These are phyloP conservation scores for Fusarium transvaalense DNA, from an alignment of 2,329 filamentous ascomycete species.

Conservation along the genomic window DNA sequence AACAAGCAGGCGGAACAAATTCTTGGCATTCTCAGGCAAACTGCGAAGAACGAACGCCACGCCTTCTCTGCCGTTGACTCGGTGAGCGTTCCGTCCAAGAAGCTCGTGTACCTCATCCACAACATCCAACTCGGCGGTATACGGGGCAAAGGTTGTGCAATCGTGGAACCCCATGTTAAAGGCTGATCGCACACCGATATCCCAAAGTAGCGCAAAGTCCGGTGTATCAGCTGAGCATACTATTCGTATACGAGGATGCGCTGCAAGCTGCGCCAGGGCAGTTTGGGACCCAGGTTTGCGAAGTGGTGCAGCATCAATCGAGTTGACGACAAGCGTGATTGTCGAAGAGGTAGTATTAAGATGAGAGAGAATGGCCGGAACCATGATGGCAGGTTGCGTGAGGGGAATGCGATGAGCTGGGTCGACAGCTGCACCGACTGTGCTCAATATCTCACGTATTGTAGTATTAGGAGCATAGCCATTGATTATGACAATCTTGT, in stretches of 20 bases:
- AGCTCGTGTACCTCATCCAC: conserved; percentile 93
- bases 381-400: conserved; percentile 75
- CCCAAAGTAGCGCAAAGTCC: conserved; percentile 90
- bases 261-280: conserved; percentile 80
- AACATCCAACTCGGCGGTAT: conserved; percentile 79
- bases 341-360: conserved; percentile 61
- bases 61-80: conserved; percentile 89
- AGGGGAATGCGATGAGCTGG: conserved; percentile 63
- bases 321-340: conserved; percentile 83
- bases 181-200: conserved; percentile 82
- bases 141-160: conserved; percentile 87
- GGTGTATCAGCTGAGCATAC: conserved; percentile 89
- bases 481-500: conserved; percentile 82
- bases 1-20: conserved; percentile 85
- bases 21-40: conserved; percentile 91
- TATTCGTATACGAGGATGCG: conserved; percentile 78
- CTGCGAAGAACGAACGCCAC: conserved; percentile 91
- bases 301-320: conserved; percentile 83
- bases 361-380: conserved; percentile 73
- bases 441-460: conserved; percentile 76
- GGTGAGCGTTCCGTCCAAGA: conserved; percentile 81
- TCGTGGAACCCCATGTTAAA: conserved; percentile 94
- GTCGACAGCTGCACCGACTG: conserved; percentile 73
- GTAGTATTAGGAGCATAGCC: conserved; percentile 79
- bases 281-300: conserved; percentile 78